Evolutionary conservation across 164 flowering plant genomes (phyloP).

Genomic region (Saururus chinensis): DNA sequence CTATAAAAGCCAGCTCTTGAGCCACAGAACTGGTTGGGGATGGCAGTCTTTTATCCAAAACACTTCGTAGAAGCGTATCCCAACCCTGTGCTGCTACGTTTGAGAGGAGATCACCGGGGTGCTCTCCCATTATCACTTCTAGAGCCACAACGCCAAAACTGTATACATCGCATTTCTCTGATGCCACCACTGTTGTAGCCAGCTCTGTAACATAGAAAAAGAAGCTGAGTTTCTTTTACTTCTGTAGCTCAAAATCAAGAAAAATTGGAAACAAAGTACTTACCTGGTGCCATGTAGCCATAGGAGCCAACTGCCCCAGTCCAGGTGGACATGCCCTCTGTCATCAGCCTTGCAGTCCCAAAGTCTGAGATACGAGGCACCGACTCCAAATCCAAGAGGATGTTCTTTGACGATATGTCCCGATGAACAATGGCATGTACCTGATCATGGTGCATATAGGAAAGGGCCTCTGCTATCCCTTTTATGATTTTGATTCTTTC

Average conservation of each 20-base stretch:
- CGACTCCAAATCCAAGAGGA: slow-evolving; percentile 11
- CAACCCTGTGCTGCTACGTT: not conserved
- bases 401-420: slow-evolving; percentile 12
- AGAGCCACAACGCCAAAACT: slow-evolving; percentile 13
- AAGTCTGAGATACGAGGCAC: slow-evolving; percentile 17
- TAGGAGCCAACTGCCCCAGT: slow-evolving; percentile 4
- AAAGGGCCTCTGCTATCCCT: slow-evolving; percentile 19
- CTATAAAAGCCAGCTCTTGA: slow-evolving; percentile 2
- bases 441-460: slow-evolving; percentile 13
- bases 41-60: slow-evolving; percentile 13
- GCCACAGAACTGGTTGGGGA: slow-evolving; percentile 8
- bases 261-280: not conserved
- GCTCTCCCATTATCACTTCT: slow-evolving; percentile 9
- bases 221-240: not conserved
- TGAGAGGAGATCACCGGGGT: slow-evolving; percentile 14
- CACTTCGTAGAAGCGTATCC: not conserved
- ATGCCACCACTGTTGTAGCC: slow-evolving; percentile 6
- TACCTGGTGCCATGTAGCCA: slow-evolving; percentile 14
- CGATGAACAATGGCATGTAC: slow-evolving; percentile 5
- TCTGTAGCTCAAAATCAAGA: no score
- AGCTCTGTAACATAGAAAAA: slow-evolving; percentile 5
- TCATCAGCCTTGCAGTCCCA: slow-evolving; percentile 16
- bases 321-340: not conserved
- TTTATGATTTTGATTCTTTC: slow-evolving; percentile 12
- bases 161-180: slow-evolving; percentile 11